phyloP scores from a whole-genome alignment of 305 asterid species.

The Coffea humblotiana region DNA sequence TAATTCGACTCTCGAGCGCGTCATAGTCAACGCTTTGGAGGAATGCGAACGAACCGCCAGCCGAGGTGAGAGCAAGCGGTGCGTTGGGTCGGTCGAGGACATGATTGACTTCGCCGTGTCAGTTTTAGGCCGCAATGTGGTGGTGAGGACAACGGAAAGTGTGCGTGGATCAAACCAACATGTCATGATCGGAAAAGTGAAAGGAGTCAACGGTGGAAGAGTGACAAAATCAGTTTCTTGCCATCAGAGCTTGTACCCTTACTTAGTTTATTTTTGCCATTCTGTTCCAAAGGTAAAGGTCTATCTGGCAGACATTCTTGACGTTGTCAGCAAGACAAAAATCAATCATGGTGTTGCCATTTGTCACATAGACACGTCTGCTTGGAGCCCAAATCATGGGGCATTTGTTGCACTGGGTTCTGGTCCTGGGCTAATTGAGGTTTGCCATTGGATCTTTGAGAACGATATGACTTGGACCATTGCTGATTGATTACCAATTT shows the following conservation, averaged over 20 bases:
- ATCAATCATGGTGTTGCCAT: constrained; percentile 77
- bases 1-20: constrained; percentile 43
- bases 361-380: constrained; percentile 72
- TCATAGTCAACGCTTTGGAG: constrained; percentile 37
- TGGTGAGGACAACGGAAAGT: constrained; percentile 51
- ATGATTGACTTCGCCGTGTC: constrained; percentile 83
- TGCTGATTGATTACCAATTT: constrained; percentile 36
- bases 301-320: constrained; percentile 71
- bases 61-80: constrained; percentile 66
- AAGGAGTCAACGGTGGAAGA: constrained; percentile 60
- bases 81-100: constrained; percentile 73
- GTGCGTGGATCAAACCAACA: constrained; percentile 42
- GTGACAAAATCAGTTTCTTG: constrained; percentile 79
- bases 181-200: constrained; percentile 53
- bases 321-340: constrained; percentile 41
- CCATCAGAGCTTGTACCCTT: constrained; percentile 80
- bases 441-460: constrained; percentile 90
- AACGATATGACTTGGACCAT: constrained; percentile 78
- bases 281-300: constrained; percentile 90
- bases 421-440: constrained; percentile 73
- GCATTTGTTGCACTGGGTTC: constrained; percentile 71
- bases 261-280: constrained; percentile 77
- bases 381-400: constrained; percentile 81
- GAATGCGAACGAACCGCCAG: constrained; percentile 77
- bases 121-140: constrained; percentile 61